Conservation (phyloP, 805 yeast species). For the Hanseniaspora pseudoguilliermondii region DNA sequence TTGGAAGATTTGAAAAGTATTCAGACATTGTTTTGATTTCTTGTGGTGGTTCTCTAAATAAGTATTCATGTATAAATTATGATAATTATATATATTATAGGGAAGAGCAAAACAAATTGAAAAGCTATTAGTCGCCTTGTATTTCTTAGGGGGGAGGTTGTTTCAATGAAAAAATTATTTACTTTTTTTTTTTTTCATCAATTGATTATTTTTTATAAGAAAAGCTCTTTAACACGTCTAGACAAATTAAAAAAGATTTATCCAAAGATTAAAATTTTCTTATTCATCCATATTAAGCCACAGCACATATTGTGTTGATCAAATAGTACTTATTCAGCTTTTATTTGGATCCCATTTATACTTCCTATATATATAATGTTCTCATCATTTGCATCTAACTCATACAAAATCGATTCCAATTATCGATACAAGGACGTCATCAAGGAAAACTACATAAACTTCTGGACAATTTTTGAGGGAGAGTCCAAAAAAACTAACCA, state of each 20-base stretch:
- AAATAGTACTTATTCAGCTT: too few relatives aligned
- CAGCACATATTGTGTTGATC: too few relatives aligned
- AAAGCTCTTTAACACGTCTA: too few relatives aligned
- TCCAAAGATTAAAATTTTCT: too few relatives aligned
- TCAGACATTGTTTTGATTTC: background rate
- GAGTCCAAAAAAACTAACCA: slow-evolving; percentile 38
- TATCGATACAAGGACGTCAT: background rate
- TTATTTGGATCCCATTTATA: too few relatives aligned
- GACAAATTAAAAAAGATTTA: background rate
- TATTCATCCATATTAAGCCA: too few relatives aligned
- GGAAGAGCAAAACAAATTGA: background rate
- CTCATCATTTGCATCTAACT: slow-evolving; percentile 9
- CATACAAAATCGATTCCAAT: slow-evolving; percentile 3
- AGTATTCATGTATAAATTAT: too few relatives aligned
- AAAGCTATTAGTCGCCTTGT: background rate
- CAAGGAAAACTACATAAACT: slow-evolving; percentile 30
- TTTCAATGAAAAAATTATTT: too few relatives aligned
- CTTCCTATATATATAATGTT: background rate
- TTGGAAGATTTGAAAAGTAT: slow-evolving; percentile 10
- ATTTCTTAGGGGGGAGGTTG: too few relatives aligned
- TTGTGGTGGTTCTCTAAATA: background rate
- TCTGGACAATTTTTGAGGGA: slow-evolving; percentile 83
- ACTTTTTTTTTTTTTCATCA: too few relatives aligned
- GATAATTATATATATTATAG: too few relatives aligned
- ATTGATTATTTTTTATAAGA: too few relatives aligned